These are phyloP conservation scores for Phoma sp. DNA, from an alignment of 2,329 filamentous ascomycete species.

Conservation along the genomic window DNA sequence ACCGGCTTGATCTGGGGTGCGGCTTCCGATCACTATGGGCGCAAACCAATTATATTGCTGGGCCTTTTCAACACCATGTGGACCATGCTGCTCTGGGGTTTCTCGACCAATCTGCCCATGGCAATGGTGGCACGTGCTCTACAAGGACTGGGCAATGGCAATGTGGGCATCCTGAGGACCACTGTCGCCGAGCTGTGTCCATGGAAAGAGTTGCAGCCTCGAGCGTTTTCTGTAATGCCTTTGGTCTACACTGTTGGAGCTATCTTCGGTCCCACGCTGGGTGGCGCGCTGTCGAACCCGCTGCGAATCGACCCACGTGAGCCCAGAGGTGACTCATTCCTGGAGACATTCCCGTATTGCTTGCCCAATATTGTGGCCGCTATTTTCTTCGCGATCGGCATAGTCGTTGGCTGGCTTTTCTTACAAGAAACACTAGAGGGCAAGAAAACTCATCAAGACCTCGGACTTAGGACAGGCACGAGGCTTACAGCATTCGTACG, in stretches of 20 bases:
- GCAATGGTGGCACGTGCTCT: constrained; percentile 79
- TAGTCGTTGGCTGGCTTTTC: constrained; percentile 77
- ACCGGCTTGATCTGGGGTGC: constrained; percentile 91
- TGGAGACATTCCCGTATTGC: constrained; percentile 80
- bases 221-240: constrained; percentile 93
- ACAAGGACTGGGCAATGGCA: constrained; percentile 87
- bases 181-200: constrained; percentile 94
- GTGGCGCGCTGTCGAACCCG: constrained; percentile 85
- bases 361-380: constrained; percentile 84
- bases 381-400: constrained; percentile 78
- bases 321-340: constrained; percentile 69
- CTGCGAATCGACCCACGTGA: constrained; percentile 74
- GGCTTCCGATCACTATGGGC: constrained; percentile 80
- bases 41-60: constrained; percentile 83
- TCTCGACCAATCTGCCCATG: constrained; percentile 80
- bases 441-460: constrained; percentile 73
- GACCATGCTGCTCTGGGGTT: constrained; percentile 81
- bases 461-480: constrained; percentile 76
- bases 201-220: constrained; percentile 81
- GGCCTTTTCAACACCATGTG: constrained; percentile 81
- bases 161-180: constrained; percentile 82
- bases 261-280: constrained; percentile 85
- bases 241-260: constrained; percentile 87
- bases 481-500: constrained; percentile 58
- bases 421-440: constrained; percentile 84